Conservation (phyloP, 2,329 filamentous ascomycete species). For the Xylariaceae sp. region DNA sequence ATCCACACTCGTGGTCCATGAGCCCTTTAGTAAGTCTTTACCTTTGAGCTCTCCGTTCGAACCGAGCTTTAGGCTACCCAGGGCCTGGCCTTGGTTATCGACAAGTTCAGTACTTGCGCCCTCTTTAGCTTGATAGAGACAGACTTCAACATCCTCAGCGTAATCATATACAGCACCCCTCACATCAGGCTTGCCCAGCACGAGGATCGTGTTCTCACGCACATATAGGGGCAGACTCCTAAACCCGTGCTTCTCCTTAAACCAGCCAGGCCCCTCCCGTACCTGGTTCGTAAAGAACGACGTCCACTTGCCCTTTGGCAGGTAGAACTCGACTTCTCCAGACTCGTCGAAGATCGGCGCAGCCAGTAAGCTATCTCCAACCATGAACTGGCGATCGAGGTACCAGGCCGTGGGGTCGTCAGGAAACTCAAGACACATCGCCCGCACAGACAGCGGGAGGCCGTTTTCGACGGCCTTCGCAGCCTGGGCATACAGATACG, state of each 20-base stretch:
- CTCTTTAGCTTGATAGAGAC: constrained; percentile 49
- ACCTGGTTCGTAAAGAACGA: constrained; percentile 55
- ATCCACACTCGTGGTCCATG: constrained; percentile 31
- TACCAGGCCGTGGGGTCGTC: constrained; percentile 71
- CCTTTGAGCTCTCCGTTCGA: constrained; percentile 48
- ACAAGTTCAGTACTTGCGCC: constrained; percentile 52
- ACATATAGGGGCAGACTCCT: constrained; percentile 64
- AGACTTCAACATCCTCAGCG: constrained; percentile 52
- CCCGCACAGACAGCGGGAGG: constrained; percentile 66
- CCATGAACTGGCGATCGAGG: constrained; percentile 75
- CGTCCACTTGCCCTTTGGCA: constrained; percentile 57
- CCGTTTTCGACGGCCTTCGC: constrained; percentile 53
- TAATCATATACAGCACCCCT: constrained; percentile 56
- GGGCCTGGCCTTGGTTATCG: constrained; percentile 47
- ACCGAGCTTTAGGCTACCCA: constrained; percentile 49
- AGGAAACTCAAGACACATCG: constrained; percentile 73
- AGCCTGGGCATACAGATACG: constrained; percentile 56
- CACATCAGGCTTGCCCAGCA: constrained; percentile 49
- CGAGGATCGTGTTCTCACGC: constrained; percentile 57
- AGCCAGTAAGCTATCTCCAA: constrained; percentile 68
- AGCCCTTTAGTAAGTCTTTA: constrained; percentile 48
- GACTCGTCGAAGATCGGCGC: constrained; percentile 72
- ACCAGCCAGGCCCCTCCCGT: constrained; percentile 60
- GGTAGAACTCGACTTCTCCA: constrained; percentile 70
- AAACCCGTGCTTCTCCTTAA: constrained; percentile 64